Evolutionary conservation across 768 basidiomycete species (phyloP).

Genomic region (Porphyrellus cyaneotinctus): DNA sequence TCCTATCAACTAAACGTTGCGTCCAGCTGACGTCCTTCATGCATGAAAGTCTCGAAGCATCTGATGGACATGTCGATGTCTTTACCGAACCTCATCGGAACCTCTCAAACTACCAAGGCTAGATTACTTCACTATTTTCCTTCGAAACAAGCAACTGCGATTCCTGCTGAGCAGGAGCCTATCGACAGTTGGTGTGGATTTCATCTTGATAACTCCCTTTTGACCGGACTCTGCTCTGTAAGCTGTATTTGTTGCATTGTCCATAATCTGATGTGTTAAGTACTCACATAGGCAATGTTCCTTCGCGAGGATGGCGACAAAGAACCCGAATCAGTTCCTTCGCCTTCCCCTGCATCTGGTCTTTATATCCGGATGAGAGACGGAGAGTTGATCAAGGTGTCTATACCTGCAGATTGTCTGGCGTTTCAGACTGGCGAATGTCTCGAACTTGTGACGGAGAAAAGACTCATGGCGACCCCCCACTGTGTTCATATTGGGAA

Average conservation of each 20-base stretch:
- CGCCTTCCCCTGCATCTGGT: slow-evolving; percentile 76
- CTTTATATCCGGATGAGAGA: slow-evolving; percentile 89
- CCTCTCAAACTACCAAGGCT: slow-evolving; percentile 84
- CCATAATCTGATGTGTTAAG: slow-evolving; percentile 1
- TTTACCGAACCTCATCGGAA: slow-evolving; percentile 64
- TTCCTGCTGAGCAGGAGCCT: slow-evolving; percentile 51
- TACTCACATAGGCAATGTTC: slow-evolving; percentile 68
- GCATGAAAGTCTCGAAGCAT: slow-evolving; percentile 53
- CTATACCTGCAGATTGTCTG: slow-evolving; percentile 78
- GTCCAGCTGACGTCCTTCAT: neutral
- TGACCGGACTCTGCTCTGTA: slow-evolving; percentile 92
- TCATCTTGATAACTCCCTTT: slow-evolving; percentile 85
- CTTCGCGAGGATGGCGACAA: slow-evolving; percentile 45
- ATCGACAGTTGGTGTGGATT: slow-evolving; percentile 94
- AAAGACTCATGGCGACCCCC: slow-evolving; percentile 83
- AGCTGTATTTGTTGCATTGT: slow-evolving; percentile 19
- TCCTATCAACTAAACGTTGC: neutral
- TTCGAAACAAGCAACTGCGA: slow-evolving; percentile 40
- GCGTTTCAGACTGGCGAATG: slow-evolving; percentile 99
- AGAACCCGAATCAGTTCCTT: slow-evolving; percentile 47
- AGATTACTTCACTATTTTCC: slow-evolving; percentile 97
- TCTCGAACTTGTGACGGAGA: slow-evolving; percentile 81
- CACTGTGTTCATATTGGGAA: slow-evolving; percentile 85
- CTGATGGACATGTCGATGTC: slow-evolving; percentile 61
- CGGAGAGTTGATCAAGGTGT: slow-evolving; percentile 73